A percentile compares a stretch with the other conserved stretches of the same genome.
Conservation (phyloP, 495 filamentous ascomycete genomes). For the Penicillium dipodomyicola region DNA sequence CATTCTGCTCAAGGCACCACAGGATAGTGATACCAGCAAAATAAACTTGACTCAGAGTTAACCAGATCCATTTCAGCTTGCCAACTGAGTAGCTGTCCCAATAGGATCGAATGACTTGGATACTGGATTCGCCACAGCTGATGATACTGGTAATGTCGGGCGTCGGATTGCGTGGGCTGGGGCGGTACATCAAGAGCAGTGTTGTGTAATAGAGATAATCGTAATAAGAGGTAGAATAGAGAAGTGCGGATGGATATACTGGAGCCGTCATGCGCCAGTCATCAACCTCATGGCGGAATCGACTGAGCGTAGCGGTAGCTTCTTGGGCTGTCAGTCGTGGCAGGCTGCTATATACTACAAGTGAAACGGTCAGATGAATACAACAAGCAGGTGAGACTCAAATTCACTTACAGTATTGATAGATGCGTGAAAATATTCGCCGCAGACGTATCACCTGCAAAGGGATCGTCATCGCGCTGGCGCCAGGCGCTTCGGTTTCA, state of each 20-base stretch:
- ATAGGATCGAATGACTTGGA: conserved; percentile 51
- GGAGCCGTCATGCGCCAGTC: conserved; percentile 44
- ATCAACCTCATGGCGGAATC: conserved; percentile 50
- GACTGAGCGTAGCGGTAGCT: conserved; percentile 33
- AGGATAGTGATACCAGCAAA: conserved; percentile 52
- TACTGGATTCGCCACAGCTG: conserved; percentile 50
- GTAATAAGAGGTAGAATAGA: conserved; percentile 49
- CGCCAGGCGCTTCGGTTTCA: conserved; percentile 40
- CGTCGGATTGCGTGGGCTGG: conserved; percentile 47
- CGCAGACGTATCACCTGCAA: conserved; percentile 49
- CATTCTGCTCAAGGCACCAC: conserved; percentile 48
- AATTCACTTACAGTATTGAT: conserved; percentile 41
- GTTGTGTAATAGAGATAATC: conserved; percentile 55
- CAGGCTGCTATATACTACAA: conserved; percentile 46
- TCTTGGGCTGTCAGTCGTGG: conserved; percentile 38
- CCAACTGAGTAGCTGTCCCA: conserved; percentile 49
- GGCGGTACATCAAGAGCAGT: conserved; percentile 50
- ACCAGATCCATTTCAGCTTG: conserved; percentile 56
- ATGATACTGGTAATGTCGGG: conserved; percentile 44
- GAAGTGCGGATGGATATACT: conserved; percentile 41
- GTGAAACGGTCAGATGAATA: not conserved
- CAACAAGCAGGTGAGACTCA: not conserved
- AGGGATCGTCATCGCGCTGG: conserved; percentile 48
- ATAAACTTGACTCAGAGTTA: conserved; percentile 53
- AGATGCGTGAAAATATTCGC: conserved; percentile 48